Evolutionary conservation across 495 filamentous ascomycete species (phyloP).

Genomic region (Saxophila tyrrhenica): DNA sequence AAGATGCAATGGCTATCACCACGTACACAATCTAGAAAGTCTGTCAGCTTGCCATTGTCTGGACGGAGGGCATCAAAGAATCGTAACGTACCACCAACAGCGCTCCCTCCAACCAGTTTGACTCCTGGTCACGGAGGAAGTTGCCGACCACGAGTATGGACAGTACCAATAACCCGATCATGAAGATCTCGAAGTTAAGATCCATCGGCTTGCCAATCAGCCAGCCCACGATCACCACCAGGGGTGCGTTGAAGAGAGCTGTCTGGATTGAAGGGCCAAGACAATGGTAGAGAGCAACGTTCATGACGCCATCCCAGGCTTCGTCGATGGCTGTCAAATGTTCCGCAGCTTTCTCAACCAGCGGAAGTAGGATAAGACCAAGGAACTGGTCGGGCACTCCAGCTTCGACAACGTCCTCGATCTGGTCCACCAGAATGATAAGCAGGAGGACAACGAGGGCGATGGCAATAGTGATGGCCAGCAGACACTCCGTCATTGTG

Average conservation of each 20-base stretch:
- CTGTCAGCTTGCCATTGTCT: not conserved
- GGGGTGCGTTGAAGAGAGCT: slow-evolving; percentile 2
- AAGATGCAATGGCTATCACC: slow-evolving; percentile 22
- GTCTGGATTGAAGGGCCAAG: slow-evolving; percentile 7
- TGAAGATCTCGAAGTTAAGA: slow-evolving; percentile 3
- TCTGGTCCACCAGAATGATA: not conserved
- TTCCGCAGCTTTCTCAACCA: slow-evolving; percentile 2
- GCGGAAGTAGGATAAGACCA: slow-evolving; percentile 2
- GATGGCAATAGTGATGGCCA: slow-evolving; percentile 18
- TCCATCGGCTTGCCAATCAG: slow-evolving; percentile 1
- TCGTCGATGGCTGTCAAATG: slow-evolving; percentile 6
- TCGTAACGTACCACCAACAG: not conserved
- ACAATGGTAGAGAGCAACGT: slow-evolving; percentile 1
- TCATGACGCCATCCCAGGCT: slow-evolving; percentile 1
- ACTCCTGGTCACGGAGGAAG: slow-evolving; percentile 3
- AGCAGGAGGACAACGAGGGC: slow-evolving; percentile 18
- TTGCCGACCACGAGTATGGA: slow-evolving; percentile 5
- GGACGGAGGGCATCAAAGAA: not conserved
- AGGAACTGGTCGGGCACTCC: slow-evolving; percentile 1
- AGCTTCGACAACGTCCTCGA: not conserved
- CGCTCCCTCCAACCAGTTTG: slow-evolving; percentile 2
- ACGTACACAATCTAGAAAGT: slow-evolving; percentile 16
- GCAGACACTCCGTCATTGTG: not conserved
- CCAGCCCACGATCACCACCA: slow-evolving; percentile 4
- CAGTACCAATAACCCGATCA: not conserved